Evolutionary conservation across 176 grass and related monocot genomes (phyloP).

Genomic region (Bolboschoenus planiculmis): DNA sequence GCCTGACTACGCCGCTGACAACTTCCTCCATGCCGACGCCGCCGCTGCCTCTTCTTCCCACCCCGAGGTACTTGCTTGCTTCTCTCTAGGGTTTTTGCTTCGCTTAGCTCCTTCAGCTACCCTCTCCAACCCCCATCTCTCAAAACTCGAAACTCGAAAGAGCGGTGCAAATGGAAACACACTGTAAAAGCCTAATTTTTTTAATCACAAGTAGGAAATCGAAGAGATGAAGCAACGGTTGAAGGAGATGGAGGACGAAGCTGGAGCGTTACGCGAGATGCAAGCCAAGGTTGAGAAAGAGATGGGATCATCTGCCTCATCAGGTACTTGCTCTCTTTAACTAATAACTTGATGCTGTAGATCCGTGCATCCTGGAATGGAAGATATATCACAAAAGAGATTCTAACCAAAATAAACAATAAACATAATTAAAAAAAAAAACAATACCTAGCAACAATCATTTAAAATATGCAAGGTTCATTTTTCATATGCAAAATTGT

Average conservation of each 20-base stretch:
- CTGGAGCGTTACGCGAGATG: slow-evolving; percentile 35
- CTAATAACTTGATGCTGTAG: too few species aligned
- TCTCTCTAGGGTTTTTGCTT: slow-evolving; percentile 11
- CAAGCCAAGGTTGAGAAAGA: slow-evolving; percentile 36
- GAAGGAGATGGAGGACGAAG: slow-evolving; percentile 38
- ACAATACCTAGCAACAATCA: too few species aligned
- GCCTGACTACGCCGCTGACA: background rate
- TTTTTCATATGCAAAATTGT: too few species aligned
- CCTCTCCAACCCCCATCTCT: background rate
- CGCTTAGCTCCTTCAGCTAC: too few species aligned
- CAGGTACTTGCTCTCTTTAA: slow-evolving; percentile 8
- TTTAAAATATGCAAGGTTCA: too few species aligned
- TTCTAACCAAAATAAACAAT: too few species aligned
- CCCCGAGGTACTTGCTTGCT: slow-evolving; percentile 15
- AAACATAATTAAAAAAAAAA: too few species aligned
- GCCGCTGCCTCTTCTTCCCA: slow-evolving; percentile 9
- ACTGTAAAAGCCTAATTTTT: background rate
- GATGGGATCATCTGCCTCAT: slow-evolving; percentile 18
- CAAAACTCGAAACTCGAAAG: too few species aligned
- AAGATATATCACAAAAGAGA: too few species aligned
- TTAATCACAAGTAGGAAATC: slow-evolving; percentile 10
- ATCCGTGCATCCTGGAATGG: too few species aligned
- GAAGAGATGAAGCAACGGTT: slow-evolving; percentile 36
- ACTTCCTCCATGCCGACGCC: background rate
- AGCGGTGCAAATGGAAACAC: background rate